Base-by-base conservation (phyloP, 768 basidiomycete genomes). In the Gymnopilus junonius region DNA sequence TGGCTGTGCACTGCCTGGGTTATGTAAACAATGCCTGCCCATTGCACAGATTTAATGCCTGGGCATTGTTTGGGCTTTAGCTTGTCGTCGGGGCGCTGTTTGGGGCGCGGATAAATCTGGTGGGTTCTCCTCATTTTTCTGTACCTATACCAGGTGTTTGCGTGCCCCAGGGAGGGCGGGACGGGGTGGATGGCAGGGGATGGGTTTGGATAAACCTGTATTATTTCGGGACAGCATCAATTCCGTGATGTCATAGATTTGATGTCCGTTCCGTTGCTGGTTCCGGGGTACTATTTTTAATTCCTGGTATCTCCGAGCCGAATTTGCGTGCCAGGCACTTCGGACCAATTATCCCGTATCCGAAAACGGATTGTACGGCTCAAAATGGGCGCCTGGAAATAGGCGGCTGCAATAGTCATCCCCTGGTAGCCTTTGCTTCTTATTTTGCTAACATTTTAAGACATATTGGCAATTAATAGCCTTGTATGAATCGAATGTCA, bases 111-210 rank as follows among this genome's bases (percentile, higher is more conserved):
- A 50, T 21, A 39, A 39, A 23, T 37, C 11, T 4, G 8, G 5
- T 27, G 39, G n/a, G 34, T 46, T 51, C 45, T 20, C n/a, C 4
- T 35, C 2, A 37, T 23, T 34, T 25, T 35, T 17, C 27, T 27
- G 25, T 37, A 50, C 15, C 23, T 8, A 50, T 37, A 50, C 8
- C 23, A 20, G 58, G 25, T 15, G 10, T 59, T 35, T 14, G 46
- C 58, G 32, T 32, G n/a, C 20, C 17, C 20, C 15, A 31, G 11
- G 2, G 14, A 14, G 23, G 21, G 46, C 11, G 29, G 58, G 21
- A 48, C 10, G 23, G 58, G 58, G 39, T 59, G 58, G 58, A 59
- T 59, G 27, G 32, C 20, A 15, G 7, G 31, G 48, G 46, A 48
- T 34, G 45, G 20, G 8, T 34, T 51, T 59, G 58, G 58, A 59